Evolutionary conservation across 352 stramenopile genomes (phyloP).

Genomic region (Globisporangium rhizosaccharum): DNA sequence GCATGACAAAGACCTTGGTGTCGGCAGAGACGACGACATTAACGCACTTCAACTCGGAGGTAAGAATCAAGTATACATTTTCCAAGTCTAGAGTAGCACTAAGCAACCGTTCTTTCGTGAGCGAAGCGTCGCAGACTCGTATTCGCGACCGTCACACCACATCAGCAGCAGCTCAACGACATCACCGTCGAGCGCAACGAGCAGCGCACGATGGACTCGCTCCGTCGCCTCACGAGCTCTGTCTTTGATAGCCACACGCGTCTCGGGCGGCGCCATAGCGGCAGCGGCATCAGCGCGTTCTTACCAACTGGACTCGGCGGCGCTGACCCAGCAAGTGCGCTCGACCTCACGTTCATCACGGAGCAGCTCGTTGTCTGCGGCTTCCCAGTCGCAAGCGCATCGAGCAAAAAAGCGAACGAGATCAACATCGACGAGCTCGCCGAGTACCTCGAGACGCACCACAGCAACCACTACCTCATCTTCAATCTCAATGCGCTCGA

Average conservation of each 20-base stretch:
- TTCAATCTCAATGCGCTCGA: constrained; percentile 75
- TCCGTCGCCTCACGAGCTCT: constrained; percentile 70
- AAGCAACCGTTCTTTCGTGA: too few relatives aligned
- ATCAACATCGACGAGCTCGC: constrained; percentile 72
- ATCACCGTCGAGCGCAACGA: background rate
- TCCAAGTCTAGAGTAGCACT: too few relatives aligned
- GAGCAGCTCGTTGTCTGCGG: constrained; percentile 60
- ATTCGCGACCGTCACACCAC: too few relatives aligned
- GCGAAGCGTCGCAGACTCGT: too few relatives aligned
- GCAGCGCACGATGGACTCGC: constrained; percentile 49
- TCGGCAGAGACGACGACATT: too few relatives aligned
- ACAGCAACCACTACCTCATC: constrained; percentile 64
- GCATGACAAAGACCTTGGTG: too few relatives aligned
- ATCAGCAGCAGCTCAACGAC: too few relatives aligned
- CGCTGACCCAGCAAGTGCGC: constrained; percentile 20
- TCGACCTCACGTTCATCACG: constrained; percentile 76
- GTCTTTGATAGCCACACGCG: constrained; percentile 45
- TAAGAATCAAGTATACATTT: too few relatives aligned
- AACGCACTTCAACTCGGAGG: too few relatives aligned
- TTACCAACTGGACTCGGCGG: constrained; percentile 11
- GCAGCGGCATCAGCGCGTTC: constrained; percentile 15
- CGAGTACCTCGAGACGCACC: constrained; percentile 42
- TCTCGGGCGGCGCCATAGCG: constrained; percentile 30
- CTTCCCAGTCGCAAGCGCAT: constrained; percentile 41
- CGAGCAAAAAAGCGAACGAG: constrained; percentile 66